These are phyloP conservation scores for Bertia moriformis DNA, from an alignment of 2,329 filamentous ascomycete genomes.

Conservation along the genomic window DNA sequence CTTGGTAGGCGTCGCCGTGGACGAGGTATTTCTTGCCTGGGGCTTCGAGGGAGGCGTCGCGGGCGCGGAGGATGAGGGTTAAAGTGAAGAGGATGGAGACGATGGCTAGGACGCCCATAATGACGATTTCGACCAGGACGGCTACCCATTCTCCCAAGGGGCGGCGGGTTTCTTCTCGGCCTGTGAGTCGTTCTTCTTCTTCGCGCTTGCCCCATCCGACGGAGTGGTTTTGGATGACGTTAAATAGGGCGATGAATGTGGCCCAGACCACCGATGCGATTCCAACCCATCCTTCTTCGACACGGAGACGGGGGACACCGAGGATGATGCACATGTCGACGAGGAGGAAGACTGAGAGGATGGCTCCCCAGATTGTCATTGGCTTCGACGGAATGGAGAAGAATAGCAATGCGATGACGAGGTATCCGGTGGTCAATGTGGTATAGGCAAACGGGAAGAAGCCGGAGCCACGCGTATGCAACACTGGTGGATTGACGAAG, in stretches of 20 bases:
- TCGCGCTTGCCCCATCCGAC: constrained; percentile 53
- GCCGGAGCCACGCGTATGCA: neutral
- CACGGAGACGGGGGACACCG: constrained; percentile 34
- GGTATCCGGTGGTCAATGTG: constrained; percentile 42
- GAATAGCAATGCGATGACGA: constrained; percentile 49
- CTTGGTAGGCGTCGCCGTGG: constrained; percentile 43
- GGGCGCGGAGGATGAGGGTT: constrained; percentile 42
- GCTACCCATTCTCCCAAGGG: constrained; percentile 48
- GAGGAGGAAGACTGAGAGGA: constrained; percentile 39
- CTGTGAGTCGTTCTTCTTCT: constrained; percentile 54
- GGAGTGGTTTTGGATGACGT: constrained; percentile 38
- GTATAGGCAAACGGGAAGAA: constrained; percentile 30
- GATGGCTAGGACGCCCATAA: constrained; percentile 38
- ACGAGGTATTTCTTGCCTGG: constrained; percentile 43
- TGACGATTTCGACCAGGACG: constrained; percentile 37
- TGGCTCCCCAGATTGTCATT: constrained; percentile 39
- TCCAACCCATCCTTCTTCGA: constrained; percentile 34
- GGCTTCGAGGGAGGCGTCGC: constrained; percentile 39
- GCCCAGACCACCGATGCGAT: constrained; percentile 52
- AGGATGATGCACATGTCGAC: constrained; percentile 50
- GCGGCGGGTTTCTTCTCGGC: constrained; percentile 48
- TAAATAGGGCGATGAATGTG: constrained; percentile 34
- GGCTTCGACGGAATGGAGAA: constrained; percentile 46
- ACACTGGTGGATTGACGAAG: constrained; percentile 23
- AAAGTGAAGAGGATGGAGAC: constrained; percentile 39